Evolutionary conservation across 805 yeast species (phyloP), one percentile per base, ranked within the genome.

Genomic region (Alloascoidea hylecoeti): DNA sequence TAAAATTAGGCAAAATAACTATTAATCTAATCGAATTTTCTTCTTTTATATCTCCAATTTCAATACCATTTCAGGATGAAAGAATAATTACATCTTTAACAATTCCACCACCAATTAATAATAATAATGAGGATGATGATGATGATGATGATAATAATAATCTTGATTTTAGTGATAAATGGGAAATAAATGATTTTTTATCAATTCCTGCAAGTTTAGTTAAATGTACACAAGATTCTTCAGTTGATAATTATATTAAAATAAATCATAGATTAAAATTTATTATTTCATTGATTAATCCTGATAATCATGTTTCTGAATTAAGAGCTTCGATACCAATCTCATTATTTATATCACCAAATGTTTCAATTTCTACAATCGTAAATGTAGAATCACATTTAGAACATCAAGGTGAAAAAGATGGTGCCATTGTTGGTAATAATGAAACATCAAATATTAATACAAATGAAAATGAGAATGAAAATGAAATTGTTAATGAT

Each of bases 261-360:
- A 86, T 92, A 12, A 72, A 94, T 40, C 98, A 92, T 60, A 88
- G 86, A 58, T 58, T 92, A 40, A 80, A 84, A 49, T 82, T 88
- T 52, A 75, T 72, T 5, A 73, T 92, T 41, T 79, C 84, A 1
- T 64, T 92, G 45, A 57, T 74, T 33, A 89, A 92, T 52, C 80
- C 94, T 0, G 96, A 86, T 55, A 95, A 95, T 2, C 97, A 89
- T 52, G 76, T 79, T 2, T 84, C 96, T 0, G 96, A 88, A 55
- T 63, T 89, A 37, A 66, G 97, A 19, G 96, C 96, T 0, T 79
- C 96, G 0, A 62, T 89, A 44, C 97, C 97, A 0, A 65, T 89
- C 3, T 70, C 68, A 18, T 55, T 84, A 23, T 83, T 79, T 55
- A 78, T 85, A 16, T 71, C 79, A 3, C 96, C 97, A 4, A 81